Evolutionary conservation across 306 rosid genomes (phyloP), one percentile per base, ranked within the genome.

Genomic region (Corylus americana): DNA sequence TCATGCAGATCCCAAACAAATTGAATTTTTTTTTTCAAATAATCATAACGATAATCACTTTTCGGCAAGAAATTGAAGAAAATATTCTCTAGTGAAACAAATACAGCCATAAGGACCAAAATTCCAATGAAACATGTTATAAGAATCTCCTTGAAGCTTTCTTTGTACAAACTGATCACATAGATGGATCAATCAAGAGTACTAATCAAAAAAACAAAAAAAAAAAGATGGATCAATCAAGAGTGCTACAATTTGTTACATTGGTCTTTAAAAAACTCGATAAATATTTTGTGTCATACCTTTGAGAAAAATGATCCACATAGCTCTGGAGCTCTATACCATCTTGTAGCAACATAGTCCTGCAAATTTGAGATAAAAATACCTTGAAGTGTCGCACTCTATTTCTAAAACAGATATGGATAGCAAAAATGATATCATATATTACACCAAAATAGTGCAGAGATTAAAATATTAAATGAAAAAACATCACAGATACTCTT

Each of bases 291-390:
- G 85, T 27, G 51, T 39, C 81, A 55, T 82, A 94, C 98, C 97
- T 89, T 92, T 5, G 98, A 92, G 92, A 88, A 94, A 91, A 94
- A 94, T 9, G 98, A 94, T 70, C 98, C 97, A 54, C 98, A 92
- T 57, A 94, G 97, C 85, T 94, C 98, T 11, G 98, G 98, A 80
- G 98, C 98, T 84, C 97, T 88, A 86, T 94, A 94, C 98, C 98
- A 94, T 86, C 98, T 91, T 47, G 98, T 94, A 74, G 98, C 97
- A 83, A 94, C 98, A 83, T 94, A 94, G 84, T 94, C 97, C 97
- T 94, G 86, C 78, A 80, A 61, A 67, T 73, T 78, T 13, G 64
- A 62, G 73, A 76, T 18, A 59, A 57, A 20, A 49, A 73, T 64
- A 66, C 66, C 20, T 74, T 74, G 63, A 80, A 75, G 63, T 35